phyloP scores from a whole-genome alignment of 140 eudicot species.

The Flaveria floridana region DNA sequence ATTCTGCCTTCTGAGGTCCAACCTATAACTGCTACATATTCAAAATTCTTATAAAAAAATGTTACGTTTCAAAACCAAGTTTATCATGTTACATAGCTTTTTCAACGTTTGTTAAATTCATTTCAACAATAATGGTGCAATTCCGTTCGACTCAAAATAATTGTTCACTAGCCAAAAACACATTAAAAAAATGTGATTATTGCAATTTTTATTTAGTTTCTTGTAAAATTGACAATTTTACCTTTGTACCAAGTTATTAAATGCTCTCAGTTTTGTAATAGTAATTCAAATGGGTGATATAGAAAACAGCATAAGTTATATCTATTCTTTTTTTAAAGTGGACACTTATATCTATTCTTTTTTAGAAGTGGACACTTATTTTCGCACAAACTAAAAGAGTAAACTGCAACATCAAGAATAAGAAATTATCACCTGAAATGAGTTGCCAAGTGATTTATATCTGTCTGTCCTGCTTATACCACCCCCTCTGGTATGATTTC shows the following conservation, averaged over 20 bases:
- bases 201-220: neutral
- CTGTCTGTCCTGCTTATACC: slow-evolving; percentile 87
- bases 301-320: neutral
- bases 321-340: neutral
- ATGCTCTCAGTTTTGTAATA: neutral
- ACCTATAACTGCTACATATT: neutral
- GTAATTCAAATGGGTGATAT: neutral
- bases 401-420: neutral
- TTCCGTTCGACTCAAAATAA: neutral
- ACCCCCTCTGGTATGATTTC: slow-evolving; percentile 88
- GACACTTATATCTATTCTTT: slow-evolving; percentile 1
- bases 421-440: slow-evolving; percentile 67
- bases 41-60: neutral
- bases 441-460: slow-evolving; percentile 82
- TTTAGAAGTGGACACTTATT: neutral
- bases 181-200: neutral
- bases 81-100: neutral
- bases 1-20: slow-evolving; percentile 17
- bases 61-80: no score
- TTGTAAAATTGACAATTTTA: neutral
- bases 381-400: neutral
- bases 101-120: neutral
- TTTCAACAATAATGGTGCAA: neutral
- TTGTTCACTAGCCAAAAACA: neutral
- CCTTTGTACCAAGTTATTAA: neutral